These are phyloP conservation scores for Boletus fagicola DNA, from an alignment of 768 basidiomycete species.

Conservation along the genomic window DNA sequence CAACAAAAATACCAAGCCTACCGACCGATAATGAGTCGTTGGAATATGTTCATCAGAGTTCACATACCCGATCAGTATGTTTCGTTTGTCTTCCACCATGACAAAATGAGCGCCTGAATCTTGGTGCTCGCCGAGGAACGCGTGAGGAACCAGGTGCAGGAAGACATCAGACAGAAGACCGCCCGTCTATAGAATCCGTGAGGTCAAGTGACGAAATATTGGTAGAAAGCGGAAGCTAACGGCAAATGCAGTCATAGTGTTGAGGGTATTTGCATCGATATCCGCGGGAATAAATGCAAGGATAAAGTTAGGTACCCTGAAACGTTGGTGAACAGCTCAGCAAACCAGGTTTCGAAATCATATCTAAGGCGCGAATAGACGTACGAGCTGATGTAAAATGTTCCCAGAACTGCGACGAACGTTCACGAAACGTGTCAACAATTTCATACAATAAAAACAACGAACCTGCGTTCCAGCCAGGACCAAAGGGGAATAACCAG, in stretches of 20 bases:
- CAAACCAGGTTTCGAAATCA: conserved; percentile 18
- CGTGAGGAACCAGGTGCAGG: conserved; percentile 86
- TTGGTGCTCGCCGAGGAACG: conserved; percentile 87
- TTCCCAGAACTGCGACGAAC: conserved; percentile 62
- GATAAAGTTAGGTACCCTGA: conserved; percentile 89
- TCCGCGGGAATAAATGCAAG: conserved; percentile 90
- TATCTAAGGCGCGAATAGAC: conserved; percentile 34
- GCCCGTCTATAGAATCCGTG: conserved; percentile 57
- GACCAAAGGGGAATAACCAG: conserved; percentile 85
- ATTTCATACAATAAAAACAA: conserved; percentile 5
- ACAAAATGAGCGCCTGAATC: conserved; percentile 71
- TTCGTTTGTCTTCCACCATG: conserved; percentile 87
- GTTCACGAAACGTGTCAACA: conserved; percentile 24
- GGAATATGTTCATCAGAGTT: conserved; percentile 1
- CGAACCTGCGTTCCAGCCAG: conserved; percentile 78
- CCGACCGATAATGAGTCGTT: conserved; percentile 9
- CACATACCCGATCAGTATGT: conserved; percentile 82
- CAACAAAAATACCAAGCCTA: conserved; percentile 78
- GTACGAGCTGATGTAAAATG: conserved; percentile 96
- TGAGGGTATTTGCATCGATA: conserved; percentile 80
- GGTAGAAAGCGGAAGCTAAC: conserved; percentile 42
- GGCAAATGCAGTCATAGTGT: conserved; percentile 93
- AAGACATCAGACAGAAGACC: conserved; percentile 92
- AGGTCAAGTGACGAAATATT: conserved; percentile 15
- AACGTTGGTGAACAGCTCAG: conserved; percentile 24